Conservation (phyloP, 495 filamentous ascomycete genomes). For the Letharia columbiana region DNA sequence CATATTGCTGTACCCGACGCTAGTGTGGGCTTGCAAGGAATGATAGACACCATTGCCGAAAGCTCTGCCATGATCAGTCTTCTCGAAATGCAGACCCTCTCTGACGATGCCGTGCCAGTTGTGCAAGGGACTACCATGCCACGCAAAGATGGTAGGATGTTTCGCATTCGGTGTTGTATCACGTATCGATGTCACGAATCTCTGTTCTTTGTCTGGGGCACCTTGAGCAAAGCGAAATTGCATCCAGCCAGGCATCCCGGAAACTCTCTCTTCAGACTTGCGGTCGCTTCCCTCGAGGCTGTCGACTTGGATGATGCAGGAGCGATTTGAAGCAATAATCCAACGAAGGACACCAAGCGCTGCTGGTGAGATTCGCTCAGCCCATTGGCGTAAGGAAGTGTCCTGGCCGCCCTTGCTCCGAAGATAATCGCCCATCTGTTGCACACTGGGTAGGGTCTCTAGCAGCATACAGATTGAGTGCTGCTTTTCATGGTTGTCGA, state of each 20-base stretch:
- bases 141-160: conserved; percentile 71
- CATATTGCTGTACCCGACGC: conserved; percentile 45
- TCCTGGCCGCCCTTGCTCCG: conserved; percentile 28
- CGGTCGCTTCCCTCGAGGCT: conserved; percentile 23
- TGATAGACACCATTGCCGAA: conserved; percentile 81
- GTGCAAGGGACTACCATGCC: conserved; percentile 64
- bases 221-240: conserved; percentile 89
- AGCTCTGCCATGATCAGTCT: conserved; percentile 53
- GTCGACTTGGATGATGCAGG: conserved; percentile 70
- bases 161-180: conserved; percentile 34
- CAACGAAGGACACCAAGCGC: conserved; percentile 66
- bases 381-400: conserved; percentile 50
- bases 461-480: conserved; percentile 51
- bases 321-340: conserved; percentile 87
- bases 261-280: conserved; percentile 44
- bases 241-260: conserved; percentile 57
- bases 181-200: conserved; percentile 60
- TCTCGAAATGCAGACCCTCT: conserved; percentile 66
- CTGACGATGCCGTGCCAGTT: conserved; percentile 94
- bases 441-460: conserved; percentile 58
- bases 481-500: conserved; percentile 42
- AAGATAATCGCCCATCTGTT: conserved; percentile 55
- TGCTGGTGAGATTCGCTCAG: conserved; percentile 52
- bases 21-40: conserved; percentile 47
- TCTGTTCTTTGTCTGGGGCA: conserved; percentile 78